phyloP scores from a whole-genome alignment of 176 grass and related monocot genomes.

The Tuctoria greenei region DNA sequence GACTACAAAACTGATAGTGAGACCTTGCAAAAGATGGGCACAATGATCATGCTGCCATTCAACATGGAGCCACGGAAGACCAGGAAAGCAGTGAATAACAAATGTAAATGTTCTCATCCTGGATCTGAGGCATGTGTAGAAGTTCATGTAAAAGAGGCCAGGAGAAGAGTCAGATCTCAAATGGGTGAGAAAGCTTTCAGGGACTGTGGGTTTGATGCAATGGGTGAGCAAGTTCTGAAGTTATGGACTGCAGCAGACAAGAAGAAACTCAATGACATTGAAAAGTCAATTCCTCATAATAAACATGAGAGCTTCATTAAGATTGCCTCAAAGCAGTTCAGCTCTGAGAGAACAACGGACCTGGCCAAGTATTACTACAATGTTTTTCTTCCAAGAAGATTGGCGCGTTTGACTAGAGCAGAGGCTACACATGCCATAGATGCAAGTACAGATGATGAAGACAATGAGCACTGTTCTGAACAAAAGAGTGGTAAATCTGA shows the following conservation, averaged over 20 bases:
- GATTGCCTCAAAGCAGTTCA: slow-evolving; percentile 36
- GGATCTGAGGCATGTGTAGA: slow-evolving; percentile 44
- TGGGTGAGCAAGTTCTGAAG: slow-evolving; percentile 40
- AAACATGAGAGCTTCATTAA: slow-evolving; percentile 35
- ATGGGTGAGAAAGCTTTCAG: slow-evolving; percentile 42
- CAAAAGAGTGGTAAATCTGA: slow-evolving; percentile 1
- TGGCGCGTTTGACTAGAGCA: slow-evolving; percentile 40
- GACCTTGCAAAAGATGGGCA: slow-evolving; percentile 34
- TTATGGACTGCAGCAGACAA: slow-evolving; percentile 39
- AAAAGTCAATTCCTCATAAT: slow-evolving; percentile 33
- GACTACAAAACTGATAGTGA: slow-evolving; percentile 31
- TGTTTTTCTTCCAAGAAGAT: slow-evolving; percentile 51
- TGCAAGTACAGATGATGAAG: slow-evolving; percentile 14
- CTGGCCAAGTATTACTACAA: slow-evolving; percentile 43
- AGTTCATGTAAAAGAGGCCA: slow-evolving; percentile 34
- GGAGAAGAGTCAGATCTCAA: slow-evolving; percentile 28
- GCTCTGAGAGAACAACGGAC: slow-evolving; percentile 12
- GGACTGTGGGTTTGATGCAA: slow-evolving; percentile 43
- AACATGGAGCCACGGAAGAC: neutral
- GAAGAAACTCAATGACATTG: slow-evolving; percentile 36
- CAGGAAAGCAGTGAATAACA: slow-evolving; percentile 17
- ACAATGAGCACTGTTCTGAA: slow-evolving; percentile 1
- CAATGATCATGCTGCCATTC: slow-evolving; percentile 25
- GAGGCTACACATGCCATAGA: slow-evolving; percentile 9
- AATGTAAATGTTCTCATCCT: slow-evolving; percentile 41